Conservation (phyloP, 306 rosid species). For the Canavalia ensiformis region DNA sequence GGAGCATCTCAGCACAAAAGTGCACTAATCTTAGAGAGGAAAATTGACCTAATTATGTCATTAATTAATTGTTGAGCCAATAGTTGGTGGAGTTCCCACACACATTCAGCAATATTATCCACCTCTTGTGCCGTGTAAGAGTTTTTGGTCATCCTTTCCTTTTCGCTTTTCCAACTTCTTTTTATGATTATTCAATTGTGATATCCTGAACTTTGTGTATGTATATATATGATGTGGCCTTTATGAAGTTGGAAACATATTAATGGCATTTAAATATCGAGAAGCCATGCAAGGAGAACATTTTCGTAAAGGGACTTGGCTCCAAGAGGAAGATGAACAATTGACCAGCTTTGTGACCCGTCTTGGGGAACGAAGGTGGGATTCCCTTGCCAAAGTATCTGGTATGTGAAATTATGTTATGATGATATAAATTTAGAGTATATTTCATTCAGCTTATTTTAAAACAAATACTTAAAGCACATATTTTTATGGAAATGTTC, state of each 20-base stretch:
- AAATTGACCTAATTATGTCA: constrained; percentile 51
- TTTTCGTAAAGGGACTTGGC: constrained; percentile 77
- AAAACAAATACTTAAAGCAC: no score
- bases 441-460: no score
- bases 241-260: constrained; percentile 3
- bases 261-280: constrained; percentile 28
- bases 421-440: not conserved
- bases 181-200: constrained; percentile 28
- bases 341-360: constrained; percentile 60
- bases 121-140: constrained; percentile 45
- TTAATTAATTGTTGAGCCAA: constrained; percentile 51
- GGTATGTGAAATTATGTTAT: constrained; percentile 50
- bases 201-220: constrained; percentile 27
- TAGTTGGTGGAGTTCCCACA: constrained; percentile 75
- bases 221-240: constrained; percentile 37
- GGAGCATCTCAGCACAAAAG: constrained; percentile 37
- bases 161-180: constrained; percentile 45
- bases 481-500: no score
- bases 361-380: constrained; percentile 76
- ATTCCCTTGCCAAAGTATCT: constrained; percentile 73
- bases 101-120: constrained; percentile 56
- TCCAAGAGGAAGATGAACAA: constrained; percentile 73
- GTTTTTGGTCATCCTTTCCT: constrained; percentile 52
- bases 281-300: constrained; percentile 52
- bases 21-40: constrained; percentile 44